Evolutionary conservation across 345 rosid species (phyloP).

Genomic region (Isatis tinctoria): DNA sequence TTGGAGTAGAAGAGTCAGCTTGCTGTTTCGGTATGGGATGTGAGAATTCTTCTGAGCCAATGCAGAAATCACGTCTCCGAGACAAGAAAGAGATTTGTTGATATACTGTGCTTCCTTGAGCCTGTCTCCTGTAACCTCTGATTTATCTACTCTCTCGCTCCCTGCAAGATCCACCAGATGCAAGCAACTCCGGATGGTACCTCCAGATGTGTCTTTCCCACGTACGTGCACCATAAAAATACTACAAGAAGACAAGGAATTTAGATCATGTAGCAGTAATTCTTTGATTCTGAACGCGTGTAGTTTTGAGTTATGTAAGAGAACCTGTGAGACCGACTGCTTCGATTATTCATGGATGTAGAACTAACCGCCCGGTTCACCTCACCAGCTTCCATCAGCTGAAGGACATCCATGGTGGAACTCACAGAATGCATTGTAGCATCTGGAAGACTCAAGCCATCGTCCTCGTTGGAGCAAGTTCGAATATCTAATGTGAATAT

Average conservation of each 20-base stretch:
- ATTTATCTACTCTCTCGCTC: conserved; percentile 91
- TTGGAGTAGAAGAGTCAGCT: conserved; percentile 89
- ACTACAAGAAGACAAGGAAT: conserved; percentile 38
- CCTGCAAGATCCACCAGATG: conserved; percentile 98
- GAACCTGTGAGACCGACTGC: conserved; percentile 95
- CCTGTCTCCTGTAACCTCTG: conserved; percentile 92
- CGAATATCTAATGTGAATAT: conserved; percentile 69
- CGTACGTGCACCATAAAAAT: conserved; percentile 75
- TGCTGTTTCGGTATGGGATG: conserved; percentile 96
- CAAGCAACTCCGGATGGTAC: conserved; percentile 68
- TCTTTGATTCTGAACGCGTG: neutral
- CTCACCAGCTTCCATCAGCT: conserved; percentile 84
- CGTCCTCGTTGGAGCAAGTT: conserved; percentile 55
- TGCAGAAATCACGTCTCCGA: conserved; percentile 89
- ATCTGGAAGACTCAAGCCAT: conserved; percentile 82
- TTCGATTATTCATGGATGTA: conserved; percentile 73
- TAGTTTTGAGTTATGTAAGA: conserved; percentile 21
- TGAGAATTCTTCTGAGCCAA: conserved; percentile 87
- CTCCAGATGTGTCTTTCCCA: conserved; percentile 71
- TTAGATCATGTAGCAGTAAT: neutral
- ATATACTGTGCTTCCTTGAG: conserved; percentile 90
- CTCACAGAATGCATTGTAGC: conserved; percentile 74
- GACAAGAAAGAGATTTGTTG: conserved; percentile 89
- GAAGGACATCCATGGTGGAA: conserved; percentile 67
- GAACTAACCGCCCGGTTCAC: conserved; percentile 76